phyloP scores from a whole-genome alignment of 2,329 filamentous ascomycete species.

The Aspergillus piperis region DNA sequence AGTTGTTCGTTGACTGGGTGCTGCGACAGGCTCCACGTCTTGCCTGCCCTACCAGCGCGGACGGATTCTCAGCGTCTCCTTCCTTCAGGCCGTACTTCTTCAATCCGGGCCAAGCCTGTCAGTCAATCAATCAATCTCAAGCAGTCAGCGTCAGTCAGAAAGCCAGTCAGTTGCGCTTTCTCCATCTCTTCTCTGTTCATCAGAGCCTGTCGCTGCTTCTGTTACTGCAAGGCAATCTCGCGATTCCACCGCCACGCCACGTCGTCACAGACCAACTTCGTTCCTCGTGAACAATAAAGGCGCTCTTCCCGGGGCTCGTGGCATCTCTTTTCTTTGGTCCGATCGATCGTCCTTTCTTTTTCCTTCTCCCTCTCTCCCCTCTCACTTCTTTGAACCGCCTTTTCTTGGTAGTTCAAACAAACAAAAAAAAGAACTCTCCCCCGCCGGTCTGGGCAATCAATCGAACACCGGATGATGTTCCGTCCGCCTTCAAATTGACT shows the following conservation, averaged over 20 bases:
- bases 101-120: neutral
- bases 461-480: conserved; percentile 16
- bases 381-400: neutral
- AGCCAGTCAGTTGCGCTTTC: conserved; percentile 1
- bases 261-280: conserved; percentile 6
- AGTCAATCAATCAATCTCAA: conserved; percentile 9
- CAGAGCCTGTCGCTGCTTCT: conserved; percentile 11
- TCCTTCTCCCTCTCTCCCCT: neutral
- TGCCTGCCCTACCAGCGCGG: conserved; percentile 20
- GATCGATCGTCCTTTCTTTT: neutral
- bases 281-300: neutral
- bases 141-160: conserved; percentile 12
- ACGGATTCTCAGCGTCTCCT: conserved; percentile 10
- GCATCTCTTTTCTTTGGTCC: conserved; percentile 1
- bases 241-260: conserved; percentile 23
- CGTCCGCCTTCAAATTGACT: conserved; percentile 14
- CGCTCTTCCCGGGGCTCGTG: neutral
- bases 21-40: conserved; percentile 27
- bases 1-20: conserved; percentile 18
- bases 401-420: neutral
- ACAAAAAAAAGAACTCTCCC: neutral
- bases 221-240: conserved; percentile 13
- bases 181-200: neutral
- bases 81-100: conserved; percentile 7
- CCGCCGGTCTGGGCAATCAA: conserved; percentile 3